Conservation (phyloP, 2,329 filamentous ascomycete genomes). For the Graphiopsis chlorocephala region DNA sequence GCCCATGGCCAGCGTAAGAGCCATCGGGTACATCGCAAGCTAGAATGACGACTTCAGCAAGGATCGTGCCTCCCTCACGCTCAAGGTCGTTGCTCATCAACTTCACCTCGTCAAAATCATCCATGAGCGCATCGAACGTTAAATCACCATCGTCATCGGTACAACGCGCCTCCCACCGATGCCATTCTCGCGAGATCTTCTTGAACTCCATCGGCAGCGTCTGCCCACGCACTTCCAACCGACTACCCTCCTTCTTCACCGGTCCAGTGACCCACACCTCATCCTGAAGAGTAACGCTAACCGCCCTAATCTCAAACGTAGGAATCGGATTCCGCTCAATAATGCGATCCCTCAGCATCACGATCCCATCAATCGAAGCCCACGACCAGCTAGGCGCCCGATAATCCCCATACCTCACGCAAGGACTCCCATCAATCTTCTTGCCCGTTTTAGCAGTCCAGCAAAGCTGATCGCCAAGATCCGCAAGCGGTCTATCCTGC, state of each 20-base stretch:
- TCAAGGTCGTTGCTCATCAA: not conserved
- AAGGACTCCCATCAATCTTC: not conserved
- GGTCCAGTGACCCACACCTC: not conserved
- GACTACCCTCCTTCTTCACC: not conserved
- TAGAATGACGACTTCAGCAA: not conserved
- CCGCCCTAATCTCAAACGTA: not conserved
- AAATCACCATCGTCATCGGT: not conserved
- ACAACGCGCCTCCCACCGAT: not conserved
- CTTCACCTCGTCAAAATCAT: not conserved
- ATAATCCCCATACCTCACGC: not conserved
- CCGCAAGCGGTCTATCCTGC: not conserved
- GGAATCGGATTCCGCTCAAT: not conserved
- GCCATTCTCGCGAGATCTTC: not conserved
- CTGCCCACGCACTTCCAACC: not conserved
- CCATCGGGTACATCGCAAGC: not conserved
- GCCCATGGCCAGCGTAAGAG: not conserved
- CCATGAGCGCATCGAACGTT: not conserved
- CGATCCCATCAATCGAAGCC: not conserved
- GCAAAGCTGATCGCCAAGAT: not conserved
- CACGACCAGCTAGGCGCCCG: slow-evolving; percentile 1
- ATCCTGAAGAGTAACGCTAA: not conserved
- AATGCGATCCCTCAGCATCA: not conserved
- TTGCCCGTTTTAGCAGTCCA: not conserved
- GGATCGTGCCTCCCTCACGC: not conserved
- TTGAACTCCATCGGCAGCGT: not conserved